Evolutionary conservation across 192 early-diverging fungal genomes (phyloP).

Genomic region (Backusella westeae): DNA sequence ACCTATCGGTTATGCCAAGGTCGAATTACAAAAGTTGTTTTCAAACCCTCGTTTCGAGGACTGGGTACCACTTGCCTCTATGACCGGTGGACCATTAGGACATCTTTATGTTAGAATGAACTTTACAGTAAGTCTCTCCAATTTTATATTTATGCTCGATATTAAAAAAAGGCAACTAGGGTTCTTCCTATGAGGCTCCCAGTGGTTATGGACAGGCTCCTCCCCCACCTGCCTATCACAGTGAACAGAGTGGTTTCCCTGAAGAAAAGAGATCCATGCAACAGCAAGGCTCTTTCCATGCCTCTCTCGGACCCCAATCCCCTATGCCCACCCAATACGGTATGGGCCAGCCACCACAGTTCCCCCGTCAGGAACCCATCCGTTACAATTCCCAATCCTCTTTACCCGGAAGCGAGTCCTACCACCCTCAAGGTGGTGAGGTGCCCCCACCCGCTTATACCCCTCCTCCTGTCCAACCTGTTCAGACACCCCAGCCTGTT

Average conservation of each 20-base stretch:
- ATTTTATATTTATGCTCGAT: not conserved
- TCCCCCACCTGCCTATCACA: not conserved
- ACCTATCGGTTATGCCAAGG: conserved; percentile 19
- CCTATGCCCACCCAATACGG: conserved; percentile 27
- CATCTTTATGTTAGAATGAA: not conserved
- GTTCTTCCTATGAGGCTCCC: not conserved
- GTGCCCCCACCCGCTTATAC: not conserved
- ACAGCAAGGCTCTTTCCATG: not conserved
- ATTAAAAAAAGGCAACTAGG: not conserved
- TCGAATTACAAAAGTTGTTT: conserved; percentile 1
- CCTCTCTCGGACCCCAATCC: conserved; percentile 16
- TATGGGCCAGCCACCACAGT: conserved; percentile 21
- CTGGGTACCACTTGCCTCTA: not conserved
- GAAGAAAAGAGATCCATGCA: not conserved
- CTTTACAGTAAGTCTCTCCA: conserved; percentile 1
- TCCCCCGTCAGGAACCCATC: conserved; percentile 11
- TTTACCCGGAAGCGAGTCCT: not conserved
- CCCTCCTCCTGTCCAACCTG: not conserved
- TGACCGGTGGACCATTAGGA: conserved; percentile 9
- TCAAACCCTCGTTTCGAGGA: not conserved
- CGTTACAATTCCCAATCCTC: not conserved
- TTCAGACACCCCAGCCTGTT: not conserved
- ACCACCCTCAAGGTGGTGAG: not conserved
- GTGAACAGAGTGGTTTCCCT: not conserved
- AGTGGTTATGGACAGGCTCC: not conserved